Evolutionary conservation across 257 asterid species (phyloP).

Genomic region (Misopates orontium): DNA sequence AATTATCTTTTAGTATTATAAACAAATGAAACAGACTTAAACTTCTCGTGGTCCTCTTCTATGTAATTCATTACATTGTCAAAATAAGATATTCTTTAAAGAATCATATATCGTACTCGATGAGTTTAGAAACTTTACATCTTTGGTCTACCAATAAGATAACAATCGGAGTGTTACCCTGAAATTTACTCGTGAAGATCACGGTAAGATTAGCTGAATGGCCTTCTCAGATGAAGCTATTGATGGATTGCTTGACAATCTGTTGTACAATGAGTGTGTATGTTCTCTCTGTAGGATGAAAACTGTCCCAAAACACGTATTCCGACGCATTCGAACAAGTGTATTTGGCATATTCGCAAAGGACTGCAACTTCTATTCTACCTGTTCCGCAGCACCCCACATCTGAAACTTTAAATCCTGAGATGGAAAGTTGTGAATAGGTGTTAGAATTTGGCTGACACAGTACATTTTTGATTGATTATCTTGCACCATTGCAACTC

Average conservation of each 20-base stretch:
- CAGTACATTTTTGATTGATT: not conserved
- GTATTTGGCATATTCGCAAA: conserved; percentile 43
- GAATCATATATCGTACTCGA: too few relatives aligned
- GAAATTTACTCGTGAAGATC: too few relatives aligned
- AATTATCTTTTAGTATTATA: too few relatives aligned
- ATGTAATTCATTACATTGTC: too few relatives aligned
- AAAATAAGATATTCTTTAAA: too few relatives aligned
- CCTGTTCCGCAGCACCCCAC: conserved; percentile 74
- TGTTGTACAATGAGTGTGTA: conserved; percentile 46
- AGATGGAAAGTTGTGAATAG: not conserved
- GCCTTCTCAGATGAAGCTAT: conserved; percentile 18
- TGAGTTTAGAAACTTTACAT: too few relatives aligned
- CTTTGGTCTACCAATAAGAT: too few relatives aligned
- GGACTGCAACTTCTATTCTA: conserved; percentile 45
- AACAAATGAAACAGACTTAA: too few relatives aligned
- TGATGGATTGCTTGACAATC: conserved; percentile 33
- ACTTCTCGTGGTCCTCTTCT: too few relatives aligned
- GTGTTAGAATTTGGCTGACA: not conserved
- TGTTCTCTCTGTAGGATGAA: conserved; percentile 63
- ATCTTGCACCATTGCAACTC: not conserved
- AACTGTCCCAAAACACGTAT: conserved; percentile 68
- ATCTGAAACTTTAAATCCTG: conserved; percentile 50
- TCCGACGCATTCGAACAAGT: conserved; percentile 45
- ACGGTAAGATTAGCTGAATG: not conserved
- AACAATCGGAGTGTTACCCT: too few relatives aligned